These are phyloP conservation scores for Plantago major DNA, from an alignment of 257 asterid species.

Conservation along the genomic window DNA sequence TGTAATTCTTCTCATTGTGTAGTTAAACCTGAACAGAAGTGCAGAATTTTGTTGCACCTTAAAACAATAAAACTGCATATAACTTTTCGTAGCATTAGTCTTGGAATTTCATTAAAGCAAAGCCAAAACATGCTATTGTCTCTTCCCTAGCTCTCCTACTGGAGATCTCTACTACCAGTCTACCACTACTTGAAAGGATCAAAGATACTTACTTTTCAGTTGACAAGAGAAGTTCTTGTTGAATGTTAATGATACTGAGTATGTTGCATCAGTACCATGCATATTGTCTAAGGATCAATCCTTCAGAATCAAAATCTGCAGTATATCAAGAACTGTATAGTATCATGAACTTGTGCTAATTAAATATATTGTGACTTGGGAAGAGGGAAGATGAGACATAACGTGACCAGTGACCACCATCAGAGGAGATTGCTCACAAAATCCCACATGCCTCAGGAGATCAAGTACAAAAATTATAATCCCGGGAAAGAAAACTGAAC, in stretches of 20 bases:
- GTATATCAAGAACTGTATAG: background rate
- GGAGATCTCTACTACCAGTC: too few relatives aligned
- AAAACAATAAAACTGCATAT: conserved; percentile 2
- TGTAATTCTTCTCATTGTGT: conserved; percentile 16
- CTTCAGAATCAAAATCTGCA: too few relatives aligned
- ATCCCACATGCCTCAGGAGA: too few relatives aligned
- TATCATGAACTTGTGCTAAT: background rate
- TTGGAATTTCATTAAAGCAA: too few relatives aligned
- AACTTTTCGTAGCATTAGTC: background rate
- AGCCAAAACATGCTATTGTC: too few relatives aligned
- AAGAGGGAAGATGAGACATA: background rate
- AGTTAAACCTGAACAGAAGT: conserved; percentile 13
- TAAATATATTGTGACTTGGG: background rate
- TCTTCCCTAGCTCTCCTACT: too few relatives aligned
- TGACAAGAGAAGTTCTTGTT: background rate
- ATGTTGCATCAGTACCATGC: background rate
- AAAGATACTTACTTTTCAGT: background rate
- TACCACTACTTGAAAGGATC: too few relatives aligned
- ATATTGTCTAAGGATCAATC: background rate
- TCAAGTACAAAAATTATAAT: too few relatives aligned
- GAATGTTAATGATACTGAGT: background rate
- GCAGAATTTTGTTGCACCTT: conserved; percentile 20
- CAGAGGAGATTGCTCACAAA: too few relatives aligned
- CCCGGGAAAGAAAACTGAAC: too few relatives aligned
- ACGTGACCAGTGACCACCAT: background rate